phyloP scores from a whole-genome alignment of 768 basidiomycete genomes.

The Sarcomyxa edulis region DNA sequence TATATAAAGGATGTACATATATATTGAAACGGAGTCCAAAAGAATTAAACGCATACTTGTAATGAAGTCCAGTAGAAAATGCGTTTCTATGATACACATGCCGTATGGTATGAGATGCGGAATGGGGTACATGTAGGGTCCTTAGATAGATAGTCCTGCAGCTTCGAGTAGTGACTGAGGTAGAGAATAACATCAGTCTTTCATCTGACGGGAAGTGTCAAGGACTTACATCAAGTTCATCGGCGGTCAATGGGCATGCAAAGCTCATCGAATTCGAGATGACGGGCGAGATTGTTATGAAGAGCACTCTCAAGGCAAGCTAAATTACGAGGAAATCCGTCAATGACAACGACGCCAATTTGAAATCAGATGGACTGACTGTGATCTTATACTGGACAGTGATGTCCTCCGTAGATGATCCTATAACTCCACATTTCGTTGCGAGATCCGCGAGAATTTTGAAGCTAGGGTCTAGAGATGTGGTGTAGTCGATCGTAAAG shows the following conservation, averaged over 20 bases:
- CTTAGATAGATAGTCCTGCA: conserved; percentile 5
- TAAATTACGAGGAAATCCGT: conserved; percentile 19
- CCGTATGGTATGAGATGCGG: too few species aligned
- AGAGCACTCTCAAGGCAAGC: conserved; percentile 62
- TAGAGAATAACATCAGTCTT: neutral
- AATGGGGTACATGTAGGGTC: too few species aligned
- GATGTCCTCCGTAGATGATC: conserved; percentile 41
- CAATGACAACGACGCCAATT: conserved; percentile 2
- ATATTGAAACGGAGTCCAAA: too few species aligned
- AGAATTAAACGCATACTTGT: too few species aligned
- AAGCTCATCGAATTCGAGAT: conserved; percentile 60
- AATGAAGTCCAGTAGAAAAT: too few species aligned
- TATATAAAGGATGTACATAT: too few species aligned
- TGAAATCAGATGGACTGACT: conserved; percentile 29
- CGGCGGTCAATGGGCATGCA: conserved; percentile 50
- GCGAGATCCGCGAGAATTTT: conserved; percentile 58
- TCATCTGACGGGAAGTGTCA: neutral
- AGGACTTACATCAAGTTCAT: conserved; percentile 22
- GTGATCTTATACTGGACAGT: conserved; percentile 62
- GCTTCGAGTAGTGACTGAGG: conserved; percentile 2
- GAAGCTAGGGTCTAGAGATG: conserved; percentile 43
- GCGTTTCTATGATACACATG: too few species aligned
- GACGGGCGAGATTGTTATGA: conserved; percentile 61
- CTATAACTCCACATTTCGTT: conserved; percentile 52
- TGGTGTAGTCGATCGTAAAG: conserved; percentile 60